Evolutionary conservation across 371 early-diverging fungal genomes (phyloP).

Genomic region (Syncephalastrum racemosum): DNA sequence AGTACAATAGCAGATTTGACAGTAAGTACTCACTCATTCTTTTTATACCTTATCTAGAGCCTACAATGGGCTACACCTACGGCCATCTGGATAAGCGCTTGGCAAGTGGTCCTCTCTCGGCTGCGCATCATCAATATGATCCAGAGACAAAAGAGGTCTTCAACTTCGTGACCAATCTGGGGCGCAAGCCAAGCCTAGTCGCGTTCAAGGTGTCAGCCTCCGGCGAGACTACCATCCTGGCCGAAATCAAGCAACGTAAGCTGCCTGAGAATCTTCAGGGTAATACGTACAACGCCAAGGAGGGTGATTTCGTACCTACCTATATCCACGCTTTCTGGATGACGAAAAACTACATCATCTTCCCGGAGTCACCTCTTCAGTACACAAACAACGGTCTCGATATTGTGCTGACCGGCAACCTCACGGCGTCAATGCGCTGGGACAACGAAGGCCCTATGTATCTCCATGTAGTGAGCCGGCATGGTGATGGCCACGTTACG

Average conservation of each 20-base stretch:
- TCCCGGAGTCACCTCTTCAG: slow-evolving; percentile 51
- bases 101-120: slow-evolving; percentile 39
- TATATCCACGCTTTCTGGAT: slow-evolving; percentile 44
- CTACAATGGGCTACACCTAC: slow-evolving; percentile 52
- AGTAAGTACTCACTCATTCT: neutral
- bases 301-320: slow-evolving; percentile 18
- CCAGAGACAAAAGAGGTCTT: slow-evolving; percentile 49
- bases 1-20: neutral
- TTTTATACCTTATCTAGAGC: slow-evolving; percentile 30
- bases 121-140: slow-evolving; percentile 61
- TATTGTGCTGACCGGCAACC: slow-evolving; percentile 40
- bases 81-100: slow-evolving; percentile 38
- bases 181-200: neutral
- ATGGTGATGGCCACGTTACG: slow-evolving; percentile 38
- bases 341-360: slow-evolving; percentile 56
- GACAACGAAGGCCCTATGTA: slow-evolving; percentile 33
- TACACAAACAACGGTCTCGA: slow-evolving; percentile 41
- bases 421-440: slow-evolving; percentile 41
- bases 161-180: slow-evolving; percentile 30
- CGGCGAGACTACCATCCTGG: slow-evolving; percentile 30
- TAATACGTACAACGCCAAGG: slow-evolving; percentile 9
- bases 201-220: slow-evolving; percentile 7
- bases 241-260: slow-evolving; percentile 37
- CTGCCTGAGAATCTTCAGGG: neutral
- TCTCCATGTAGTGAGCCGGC: slow-evolving; percentile 51